phyloP scores from a whole-genome alignment of 257 asterid genomes.

The Solanum pimpinellifolium region DNA sequence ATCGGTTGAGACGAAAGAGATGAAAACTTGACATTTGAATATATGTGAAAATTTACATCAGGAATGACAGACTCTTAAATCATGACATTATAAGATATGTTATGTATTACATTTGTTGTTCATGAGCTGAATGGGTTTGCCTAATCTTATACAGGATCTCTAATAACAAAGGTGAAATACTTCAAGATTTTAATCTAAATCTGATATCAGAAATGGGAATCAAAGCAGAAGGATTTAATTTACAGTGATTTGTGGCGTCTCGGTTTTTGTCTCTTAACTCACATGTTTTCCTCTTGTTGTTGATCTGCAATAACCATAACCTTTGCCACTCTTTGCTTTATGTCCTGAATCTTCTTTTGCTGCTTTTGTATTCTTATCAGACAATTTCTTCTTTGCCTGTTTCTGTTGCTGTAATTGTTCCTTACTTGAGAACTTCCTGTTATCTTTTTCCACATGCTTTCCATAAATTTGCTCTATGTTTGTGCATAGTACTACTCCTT shows the following conservation, averaged over 20 bases:
- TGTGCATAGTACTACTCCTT: conserved; percentile 3
- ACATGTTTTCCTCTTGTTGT: conserved; percentile 5
- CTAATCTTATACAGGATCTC: background rate
- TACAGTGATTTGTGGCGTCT: background rate
- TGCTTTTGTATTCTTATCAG: conserved; percentile 23
- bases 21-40: background rate
- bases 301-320: conserved; percentile 11
- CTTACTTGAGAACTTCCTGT: conserved; percentile 24
- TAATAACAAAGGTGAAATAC: background rate
- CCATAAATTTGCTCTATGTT: background rate
- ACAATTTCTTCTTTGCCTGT: conserved; percentile 30
- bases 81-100: background rate
- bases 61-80: background rate
- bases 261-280: background rate
- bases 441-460: conserved; percentile 20
- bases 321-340: conserved; percentile 25
- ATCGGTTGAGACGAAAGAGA: background rate
- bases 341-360: conserved; percentile 33
- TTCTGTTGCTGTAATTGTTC: conserved; percentile 20
- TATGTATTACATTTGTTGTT: background rate
- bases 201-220: background rate
- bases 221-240: background rate
- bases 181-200: background rate
- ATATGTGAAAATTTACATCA: background rate
- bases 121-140: background rate